phyloP scores from a whole-genome alignment of 2,329 filamentous ascomycete genomes.

The Sphaerulina vaccinii region DNA sequence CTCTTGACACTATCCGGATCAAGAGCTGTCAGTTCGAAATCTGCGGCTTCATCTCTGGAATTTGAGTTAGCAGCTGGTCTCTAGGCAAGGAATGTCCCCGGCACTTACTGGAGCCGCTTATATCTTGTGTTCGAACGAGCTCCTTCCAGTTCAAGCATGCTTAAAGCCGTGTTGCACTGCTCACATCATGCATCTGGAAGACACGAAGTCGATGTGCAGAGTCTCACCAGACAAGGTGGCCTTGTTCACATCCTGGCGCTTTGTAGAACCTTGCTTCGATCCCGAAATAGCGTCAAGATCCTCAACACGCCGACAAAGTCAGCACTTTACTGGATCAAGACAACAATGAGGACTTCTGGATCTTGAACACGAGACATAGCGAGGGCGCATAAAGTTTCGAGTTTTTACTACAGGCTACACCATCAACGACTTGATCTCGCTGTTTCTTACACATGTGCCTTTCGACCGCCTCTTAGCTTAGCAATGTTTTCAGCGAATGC shows the following conservation, averaged over 20 bases:
- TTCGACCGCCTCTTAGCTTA: background rate
- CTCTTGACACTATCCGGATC: background rate
- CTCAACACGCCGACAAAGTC: background rate
- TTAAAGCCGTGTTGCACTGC: background rate
- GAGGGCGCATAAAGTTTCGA: no score
- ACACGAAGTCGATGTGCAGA: background rate
- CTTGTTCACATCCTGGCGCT: conserved; percentile 5
- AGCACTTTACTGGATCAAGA: background rate
- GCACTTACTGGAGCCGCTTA: conserved; percentile 9
- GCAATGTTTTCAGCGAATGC: background rate
- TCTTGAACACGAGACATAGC: background rate
- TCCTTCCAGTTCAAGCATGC: conserved; percentile 3
- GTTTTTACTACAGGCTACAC: background rate
- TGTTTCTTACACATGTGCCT: background rate
- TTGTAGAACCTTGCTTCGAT: conserved; percentile 6
- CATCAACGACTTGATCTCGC: background rate
- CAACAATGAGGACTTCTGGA: background rate
- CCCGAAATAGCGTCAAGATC: background rate
- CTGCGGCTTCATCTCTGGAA: background rate
- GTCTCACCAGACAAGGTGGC: conserved; percentile 4
- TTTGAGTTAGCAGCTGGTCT: background rate
- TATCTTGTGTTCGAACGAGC: conserved; percentile 1
- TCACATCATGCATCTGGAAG: background rate
- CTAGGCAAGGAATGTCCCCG: no score
- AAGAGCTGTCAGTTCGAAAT: conserved; percentile 5